A percentile compares a stretch with the other conserved stretches of the same genome.
phyloP scores from a whole-genome alignment of 129 eudicot genomes.

The Silybum marianum region DNA sequence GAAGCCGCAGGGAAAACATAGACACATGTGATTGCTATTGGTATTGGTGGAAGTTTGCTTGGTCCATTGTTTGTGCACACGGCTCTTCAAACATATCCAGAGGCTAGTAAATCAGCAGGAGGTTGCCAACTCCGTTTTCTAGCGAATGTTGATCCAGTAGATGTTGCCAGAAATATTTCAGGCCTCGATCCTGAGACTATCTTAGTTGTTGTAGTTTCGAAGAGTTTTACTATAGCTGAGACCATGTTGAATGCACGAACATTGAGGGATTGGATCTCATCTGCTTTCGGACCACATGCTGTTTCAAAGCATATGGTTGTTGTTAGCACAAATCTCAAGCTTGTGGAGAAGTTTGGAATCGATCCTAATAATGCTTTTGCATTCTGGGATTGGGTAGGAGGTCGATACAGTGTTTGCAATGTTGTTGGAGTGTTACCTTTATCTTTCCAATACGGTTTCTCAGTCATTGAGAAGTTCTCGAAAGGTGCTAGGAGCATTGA shows the following conservation, averaged over 20 bases:
- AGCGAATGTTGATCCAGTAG: constrained; percentile 97
- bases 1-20: constrained; percentile 90
- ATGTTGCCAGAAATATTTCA: constrained; percentile 80
- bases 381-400: constrained; percentile 99
- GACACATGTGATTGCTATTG: constrained; percentile 85
- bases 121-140: constrained; percentile 18
- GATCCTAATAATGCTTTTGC: constrained; percentile 99
- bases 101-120: no score
- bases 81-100: constrained; percentile 81
- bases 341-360: constrained; percentile 95
- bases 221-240: constrained; percentile 96
- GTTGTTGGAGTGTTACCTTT: constrained; percentile 98
- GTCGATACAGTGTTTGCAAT: constrained; percentile 98
- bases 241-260: constrained; percentile 98
- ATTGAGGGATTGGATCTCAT: constrained; percentile 94
- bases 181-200: constrained; percentile 96
- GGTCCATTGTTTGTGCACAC: constrained; percentile 99
- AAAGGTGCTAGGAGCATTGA: constrained; percentile 94
- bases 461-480: constrained; percentile 82
- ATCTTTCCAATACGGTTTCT: constrained; percentile 93
- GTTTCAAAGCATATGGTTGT: constrained; percentile 99
- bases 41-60: constrained; percentile 98
- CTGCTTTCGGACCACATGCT: constrained; percentile 88
- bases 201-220: constrained; percentile 96
- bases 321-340: constrained; percentile 97